Percentiles rank a stretch among this genome's conserved stretches.
phyloP scores from a whole-genome alignment of 129 eudicot genomes.

The Escallonia rubra region DNA sequence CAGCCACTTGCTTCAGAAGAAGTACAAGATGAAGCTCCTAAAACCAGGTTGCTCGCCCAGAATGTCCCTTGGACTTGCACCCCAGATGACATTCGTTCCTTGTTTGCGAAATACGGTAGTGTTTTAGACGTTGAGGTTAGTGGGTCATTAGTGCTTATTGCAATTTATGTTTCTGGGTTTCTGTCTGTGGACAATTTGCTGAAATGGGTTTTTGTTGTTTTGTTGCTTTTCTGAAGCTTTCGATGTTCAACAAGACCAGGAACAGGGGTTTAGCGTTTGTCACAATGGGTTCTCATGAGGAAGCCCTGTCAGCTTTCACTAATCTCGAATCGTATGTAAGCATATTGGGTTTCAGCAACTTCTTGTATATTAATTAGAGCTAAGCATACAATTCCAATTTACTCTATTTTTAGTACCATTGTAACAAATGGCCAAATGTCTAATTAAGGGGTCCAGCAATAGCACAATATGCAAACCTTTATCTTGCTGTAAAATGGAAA shows the following conservation, averaged over 20 bases:
- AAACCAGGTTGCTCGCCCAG: slow-evolving; percentile 62
- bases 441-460: too few relatives aligned
- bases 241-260: slow-evolving; percentile 75
- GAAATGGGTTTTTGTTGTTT: not conserved
- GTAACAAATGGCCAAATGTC: too few relatives aligned
- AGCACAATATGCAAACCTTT: too few relatives aligned
- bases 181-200: not conserved
- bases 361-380: too few relatives aligned
- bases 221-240: slow-evolving; percentile 36
- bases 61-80: slow-evolving; percentile 81
- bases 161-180: slow-evolving; percentile 1
- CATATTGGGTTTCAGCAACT: slow-evolving; percentile 5
- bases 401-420: too few relatives aligned
- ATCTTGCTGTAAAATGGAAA: too few relatives aligned
- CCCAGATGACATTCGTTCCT: slow-evolving; percentile 66
- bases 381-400: too few relatives aligned
- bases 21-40: slow-evolving; percentile 40
- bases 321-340: slow-evolving; percentile 78
- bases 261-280: slow-evolving; percentile 89
- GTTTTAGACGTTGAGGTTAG: slow-evolving; percentile 76
- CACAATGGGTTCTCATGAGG: slow-evolving; percentile 79
- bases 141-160: not conserved
- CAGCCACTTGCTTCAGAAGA: slow-evolving; percentile 14
- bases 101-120: slow-evolving; percentile 70
- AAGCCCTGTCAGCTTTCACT: slow-evolving; percentile 68